Evolutionary conservation across 257 asterid genomes (phyloP).

Genomic region (Gardenia jasminoides): DNA sequence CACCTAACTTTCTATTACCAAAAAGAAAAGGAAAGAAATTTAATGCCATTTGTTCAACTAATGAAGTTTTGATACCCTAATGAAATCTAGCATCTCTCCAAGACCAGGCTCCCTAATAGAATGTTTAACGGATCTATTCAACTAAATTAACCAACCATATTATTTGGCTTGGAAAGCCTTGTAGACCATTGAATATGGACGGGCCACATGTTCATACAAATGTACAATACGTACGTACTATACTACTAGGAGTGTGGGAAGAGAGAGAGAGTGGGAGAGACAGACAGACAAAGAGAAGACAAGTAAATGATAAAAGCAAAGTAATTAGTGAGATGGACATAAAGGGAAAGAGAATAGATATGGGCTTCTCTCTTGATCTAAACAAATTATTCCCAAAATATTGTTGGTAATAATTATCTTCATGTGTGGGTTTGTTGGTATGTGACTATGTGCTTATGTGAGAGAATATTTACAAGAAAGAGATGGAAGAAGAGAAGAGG

Average conservation of each 20-base stretch:
- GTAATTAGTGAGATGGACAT: not conserved
- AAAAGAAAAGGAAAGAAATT: too few relatives aligned
- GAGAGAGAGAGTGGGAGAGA: not conserved
- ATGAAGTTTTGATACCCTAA: too few relatives aligned
- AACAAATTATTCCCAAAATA: not conserved
- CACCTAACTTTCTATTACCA: too few relatives aligned
- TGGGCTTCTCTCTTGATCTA: conserved; percentile 11
- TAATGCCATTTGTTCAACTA: too few relatives aligned
- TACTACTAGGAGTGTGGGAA: not conserved
- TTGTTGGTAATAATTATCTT: not conserved
- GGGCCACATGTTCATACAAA: not conserved
- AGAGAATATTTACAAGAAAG: not conserved
- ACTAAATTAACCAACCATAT: not conserved
- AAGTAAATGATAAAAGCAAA: conserved; percentile 22
- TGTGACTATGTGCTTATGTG: not conserved
- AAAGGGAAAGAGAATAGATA: conserved; percentile 11
- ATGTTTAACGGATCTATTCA: too few relatives aligned
- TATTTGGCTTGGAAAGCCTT: not conserved
- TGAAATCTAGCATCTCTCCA: too few relatives aligned
- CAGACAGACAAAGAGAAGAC: not conserved
- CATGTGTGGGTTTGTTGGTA: not conserved
- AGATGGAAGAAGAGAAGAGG: not conserved
- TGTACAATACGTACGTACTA: not conserved
- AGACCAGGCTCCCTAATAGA: too few relatives aligned
- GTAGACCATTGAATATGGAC: not conserved